phyloP scores from a whole-genome alignment of 2,329 filamentous ascomycete species.

The Macrophomina pseudophaseolina region DNA sequence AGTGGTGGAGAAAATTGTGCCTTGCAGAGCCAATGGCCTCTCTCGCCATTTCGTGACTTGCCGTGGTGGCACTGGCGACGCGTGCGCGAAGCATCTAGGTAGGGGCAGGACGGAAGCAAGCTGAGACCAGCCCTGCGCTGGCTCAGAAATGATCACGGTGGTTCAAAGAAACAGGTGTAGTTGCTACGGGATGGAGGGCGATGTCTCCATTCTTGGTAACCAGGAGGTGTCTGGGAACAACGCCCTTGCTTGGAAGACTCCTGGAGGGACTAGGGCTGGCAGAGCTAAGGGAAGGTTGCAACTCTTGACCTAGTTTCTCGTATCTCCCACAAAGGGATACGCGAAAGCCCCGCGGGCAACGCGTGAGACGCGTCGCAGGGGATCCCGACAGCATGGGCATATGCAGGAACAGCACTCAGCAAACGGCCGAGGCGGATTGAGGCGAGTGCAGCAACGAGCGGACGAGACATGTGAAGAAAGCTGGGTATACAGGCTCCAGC shows the following conservation, averaged over 20 bases:
- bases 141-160: slow-evolving; percentile 14
- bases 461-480: not conserved
- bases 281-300: slow-evolving; percentile 20
- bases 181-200: slow-evolving; percentile 2
- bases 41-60: slow-evolving; percentile 26
- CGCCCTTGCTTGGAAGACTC: slow-evolving; percentile 25
- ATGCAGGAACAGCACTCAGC: slow-evolving; percentile 25
- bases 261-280: not conserved
- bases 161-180: slow-evolving; percentile 26
- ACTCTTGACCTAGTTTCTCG: slow-evolving; percentile 23
- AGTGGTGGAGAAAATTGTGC: slow-evolving; percentile 37
- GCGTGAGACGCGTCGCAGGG: slow-evolving; percentile 25
- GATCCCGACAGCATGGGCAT: slow-evolving; percentile 15
- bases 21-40: slow-evolving; percentile 39
- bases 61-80: slow-evolving; percentile 22
- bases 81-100: slow-evolving; percentile 25
- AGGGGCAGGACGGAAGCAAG: slow-evolving; percentile 17
- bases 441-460: not conserved
- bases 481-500: not conserved
- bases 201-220: slow-evolving; percentile 26
- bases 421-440: not conserved
- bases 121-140: slow-evolving; percentile 19
- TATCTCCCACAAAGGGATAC: slow-evolving; percentile 23
- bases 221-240: slow-evolving; percentile 23
- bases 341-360: slow-evolving; percentile 19